A percentile compares a stretch with the other conserved stretches of the same genome.
phyloP scores from a whole-genome alignment of 257 asterid genomes.

The Solanum commersonii region DNA sequence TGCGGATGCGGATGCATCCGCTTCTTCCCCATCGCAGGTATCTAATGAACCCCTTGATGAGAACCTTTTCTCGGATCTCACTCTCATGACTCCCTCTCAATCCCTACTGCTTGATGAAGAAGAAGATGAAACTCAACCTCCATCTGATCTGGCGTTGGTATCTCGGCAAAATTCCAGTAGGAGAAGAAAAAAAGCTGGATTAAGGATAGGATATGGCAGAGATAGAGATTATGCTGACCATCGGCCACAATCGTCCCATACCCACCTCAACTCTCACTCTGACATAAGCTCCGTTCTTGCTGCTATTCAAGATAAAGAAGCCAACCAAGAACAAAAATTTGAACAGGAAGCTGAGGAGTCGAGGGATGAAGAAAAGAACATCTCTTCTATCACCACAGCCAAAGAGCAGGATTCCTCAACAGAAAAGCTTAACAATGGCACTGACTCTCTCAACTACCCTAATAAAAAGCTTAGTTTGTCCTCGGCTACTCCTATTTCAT shows the following conservation, averaged over 20 bases:
- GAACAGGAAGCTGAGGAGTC: background rate
- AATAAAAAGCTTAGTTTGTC: background rate
- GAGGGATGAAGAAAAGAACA: background rate
- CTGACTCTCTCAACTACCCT: background rate
- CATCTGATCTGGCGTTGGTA: background rate
- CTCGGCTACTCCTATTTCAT: background rate
- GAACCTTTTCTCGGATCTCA: conserved; percentile 43
- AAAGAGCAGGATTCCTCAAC: too few relatives aligned
- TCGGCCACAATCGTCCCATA: background rate
- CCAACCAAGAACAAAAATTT: background rate
- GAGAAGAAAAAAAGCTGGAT: conserved; percentile 32
- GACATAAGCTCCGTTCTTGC: background rate
- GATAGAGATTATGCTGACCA: conserved; percentile 1
- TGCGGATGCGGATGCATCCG: too few relatives aligned
- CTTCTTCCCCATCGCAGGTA: background rate
- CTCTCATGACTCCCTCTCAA: conserved; percentile 6
- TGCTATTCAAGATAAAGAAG: background rate
- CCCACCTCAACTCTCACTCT: background rate
- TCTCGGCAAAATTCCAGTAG: conserved; percentile 17
- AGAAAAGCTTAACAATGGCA: too few relatives aligned
- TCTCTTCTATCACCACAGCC: background rate
- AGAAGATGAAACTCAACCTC: background rate
- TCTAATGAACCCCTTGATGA: conserved; percentile 19
- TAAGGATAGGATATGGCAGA: conserved; percentile 45
- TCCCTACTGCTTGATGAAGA: too few relatives aligned